Evolutionary conservation across 768 basidiomycete species (phyloP).

Genomic region (Mrakia hoshinonis): DNA sequence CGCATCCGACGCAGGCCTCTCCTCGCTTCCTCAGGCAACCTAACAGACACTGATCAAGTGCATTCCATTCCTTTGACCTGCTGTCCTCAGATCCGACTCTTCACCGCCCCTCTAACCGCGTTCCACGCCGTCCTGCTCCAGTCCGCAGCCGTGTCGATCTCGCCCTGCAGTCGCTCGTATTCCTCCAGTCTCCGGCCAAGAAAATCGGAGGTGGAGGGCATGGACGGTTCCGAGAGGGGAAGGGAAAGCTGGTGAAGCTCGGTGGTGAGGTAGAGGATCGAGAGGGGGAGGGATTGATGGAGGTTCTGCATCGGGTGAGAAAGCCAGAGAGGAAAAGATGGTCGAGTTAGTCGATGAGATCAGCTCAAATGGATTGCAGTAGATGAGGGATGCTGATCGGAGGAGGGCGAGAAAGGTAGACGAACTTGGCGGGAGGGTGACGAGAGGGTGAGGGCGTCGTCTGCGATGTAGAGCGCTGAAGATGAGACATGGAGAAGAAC

Average conservation of each 20-base stretch:
- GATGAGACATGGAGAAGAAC: too few relatives aligned
- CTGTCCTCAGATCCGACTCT: slow-evolving; percentile 2
- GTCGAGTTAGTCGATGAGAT: not conserved
- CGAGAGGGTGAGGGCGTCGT: slow-evolving; percentile 21
- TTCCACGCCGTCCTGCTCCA: not conserved
- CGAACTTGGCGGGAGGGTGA: slow-evolving; percentile 6
- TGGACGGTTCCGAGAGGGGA: slow-evolving; percentile 2
- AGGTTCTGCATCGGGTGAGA: slow-evolving; percentile 14
- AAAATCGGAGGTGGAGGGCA: slow-evolving; percentile 18
- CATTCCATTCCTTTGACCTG: too few relatives aligned
- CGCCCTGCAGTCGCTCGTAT: slow-evolving; percentile 3
- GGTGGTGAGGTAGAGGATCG: slow-evolving; percentile 20
- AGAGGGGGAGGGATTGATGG: slow-evolving; percentile 21
- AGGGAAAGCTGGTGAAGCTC: slow-evolving; percentile 26
- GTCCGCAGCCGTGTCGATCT: not conserved
- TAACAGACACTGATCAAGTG: too few relatives aligned
- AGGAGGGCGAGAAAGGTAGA: not conserved
- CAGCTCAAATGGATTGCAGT: too few relatives aligned
- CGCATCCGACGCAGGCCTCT: too few relatives aligned
- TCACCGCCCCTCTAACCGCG: not conserved
- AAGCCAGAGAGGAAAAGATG: too few relatives aligned
- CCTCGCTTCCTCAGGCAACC: too few relatives aligned
- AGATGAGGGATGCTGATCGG: too few relatives aligned
- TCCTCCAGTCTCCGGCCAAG: slow-evolving; percentile 14
- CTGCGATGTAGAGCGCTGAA: slow-evolving; percentile 20